Conservation (phyloP, 257 asterid genomes). For the Przewalskia tangutica region DNA sequence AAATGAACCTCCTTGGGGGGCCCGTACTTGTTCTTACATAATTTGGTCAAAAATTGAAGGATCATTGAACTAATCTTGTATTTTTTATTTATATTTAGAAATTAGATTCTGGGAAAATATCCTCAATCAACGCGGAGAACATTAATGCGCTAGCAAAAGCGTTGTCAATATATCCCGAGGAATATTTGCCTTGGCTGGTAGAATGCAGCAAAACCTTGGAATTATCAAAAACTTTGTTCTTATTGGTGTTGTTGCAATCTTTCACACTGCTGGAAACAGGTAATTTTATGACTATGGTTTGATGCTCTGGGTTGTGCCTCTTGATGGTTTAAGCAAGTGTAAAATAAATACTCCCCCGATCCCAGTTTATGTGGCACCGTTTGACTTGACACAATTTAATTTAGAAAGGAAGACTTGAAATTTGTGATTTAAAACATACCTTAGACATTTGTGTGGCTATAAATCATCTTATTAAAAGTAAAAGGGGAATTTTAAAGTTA, state of each 20-base stretch:
- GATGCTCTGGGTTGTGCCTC: background rate
- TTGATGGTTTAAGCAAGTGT: background rate
- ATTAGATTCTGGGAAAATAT: conserved; percentile 25
- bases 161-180: conserved; percentile 34
- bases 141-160: conserved; percentile 46
- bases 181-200: conserved; percentile 57
- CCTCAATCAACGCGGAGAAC: conserved; percentile 50
- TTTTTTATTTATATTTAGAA: conserved; percentile 39
- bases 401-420: too few relatives aligned
- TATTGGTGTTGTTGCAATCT: conserved; percentile 56
- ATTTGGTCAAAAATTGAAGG: background rate
- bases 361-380: too few relatives aligned
- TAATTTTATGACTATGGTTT: conserved; percentile 12
- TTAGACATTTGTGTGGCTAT: too few relatives aligned
- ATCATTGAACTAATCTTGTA: background rate
- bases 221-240: conserved; percentile 55
- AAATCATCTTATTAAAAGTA: too few relatives aligned
- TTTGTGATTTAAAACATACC: too few relatives aligned
- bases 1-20: background rate
- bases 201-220: conserved; percentile 56
- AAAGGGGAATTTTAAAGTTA: too few relatives aligned
- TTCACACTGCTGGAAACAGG: conserved; percentile 50
- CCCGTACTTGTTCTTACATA: background rate
- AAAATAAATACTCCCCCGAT: background rate
- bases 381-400: too few relatives aligned